Base-by-base conservation (phyloP, 2,329 filamentous ascomycete genomes). In the Cladorrhinum sp. region DNA sequence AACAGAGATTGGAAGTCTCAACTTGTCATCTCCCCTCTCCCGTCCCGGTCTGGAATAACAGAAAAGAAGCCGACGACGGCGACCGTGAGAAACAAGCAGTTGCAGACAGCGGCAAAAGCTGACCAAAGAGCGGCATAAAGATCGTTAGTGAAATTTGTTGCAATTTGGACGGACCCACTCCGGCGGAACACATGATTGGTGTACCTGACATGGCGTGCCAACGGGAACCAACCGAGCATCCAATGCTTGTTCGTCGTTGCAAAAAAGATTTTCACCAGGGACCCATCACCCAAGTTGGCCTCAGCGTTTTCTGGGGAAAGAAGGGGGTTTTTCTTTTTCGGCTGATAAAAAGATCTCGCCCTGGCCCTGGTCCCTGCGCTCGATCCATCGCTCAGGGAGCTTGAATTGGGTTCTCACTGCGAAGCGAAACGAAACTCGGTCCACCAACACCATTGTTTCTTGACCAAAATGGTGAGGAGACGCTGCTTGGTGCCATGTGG, bases 71-170 rank as follows among this genome's bases (percentile, higher is more conserved):
- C 41, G 18, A 48, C 41, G 41, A 48, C 18, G 27, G 29, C 18
- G 9, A 23, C 6, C 48, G 13, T 23, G 9, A 20, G 18, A 50
- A 18, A 23, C 20, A 50, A 48, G 22, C 38, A 41, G 27, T 48
- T 20, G 48, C 16, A 51, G 45, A 51, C 57, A 56, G 62, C 60
- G 57, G 22, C 45, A 58, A 65, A 58, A 66, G 64, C 61, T 57
- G 59, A 18, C 41, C n/a, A 20, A 5, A 20, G 24, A n/a, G 32
- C 53, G 53, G 53, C 53, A 56, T 56, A 56, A 56, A 27, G 53
- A 36, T 49, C 57, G 52, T 57, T 54, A 57, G 55, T 61, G 62
- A 64, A 65, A 64, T 65, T 64, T 61, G 62, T 7, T 59, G 62
- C 59, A 66, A 66, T 66, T 63, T 66, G 53, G 52, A 54, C 32